A percentile compares a stretch with the other conserved stretches of the same genome.
phyloP scores from a whole-genome alignment of 164 flowering plant genomes.

The Umbellularia californica region DNA sequence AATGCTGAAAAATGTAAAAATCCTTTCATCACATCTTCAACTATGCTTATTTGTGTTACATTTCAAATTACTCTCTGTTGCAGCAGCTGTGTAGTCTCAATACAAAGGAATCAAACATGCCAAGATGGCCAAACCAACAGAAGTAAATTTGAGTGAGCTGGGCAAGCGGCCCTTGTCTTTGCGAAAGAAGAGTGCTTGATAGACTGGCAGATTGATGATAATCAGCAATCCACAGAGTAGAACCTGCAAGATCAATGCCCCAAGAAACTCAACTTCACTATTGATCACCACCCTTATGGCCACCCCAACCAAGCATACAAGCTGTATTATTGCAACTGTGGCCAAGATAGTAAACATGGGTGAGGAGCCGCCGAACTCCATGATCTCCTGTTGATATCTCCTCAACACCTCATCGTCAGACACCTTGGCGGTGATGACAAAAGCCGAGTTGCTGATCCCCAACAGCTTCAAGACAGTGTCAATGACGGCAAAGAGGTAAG shows the following conservation, averaged over 20 bases:
- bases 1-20: no score
- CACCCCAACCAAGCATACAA: slow-evolving; percentile 14
- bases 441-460: slow-evolving; percentile 18
- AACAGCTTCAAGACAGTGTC: slow-evolving; percentile 15
- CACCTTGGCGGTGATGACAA: slow-evolving; percentile 25
- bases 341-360: slow-evolving; percentile 29
- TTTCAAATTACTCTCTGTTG: no score
- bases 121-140: slow-evolving; percentile 15
- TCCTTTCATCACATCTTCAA: no score
- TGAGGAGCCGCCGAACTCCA: slow-evolving; percentile 30
- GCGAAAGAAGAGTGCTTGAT: slow-evolving; percentile 25
- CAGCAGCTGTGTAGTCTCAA: background rate
- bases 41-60: no score
- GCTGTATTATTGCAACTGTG: slow-evolving; percentile 23
- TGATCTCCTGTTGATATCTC: slow-evolving; percentile 26
- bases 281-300: slow-evolving; percentile 11
- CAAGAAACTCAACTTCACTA: slow-evolving; percentile 6
- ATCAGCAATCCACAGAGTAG: slow-evolving; percentile 19
- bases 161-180: slow-evolving; percentile 28
- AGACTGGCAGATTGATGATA: slow-evolving; percentile 23
- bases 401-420: slow-evolving; percentile 19
- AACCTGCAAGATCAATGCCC: slow-evolving; percentile 18
- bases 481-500: slow-evolving; percentile 21
- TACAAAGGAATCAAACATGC: slow-evolving; percentile 8
- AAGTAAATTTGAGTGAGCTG: slow-evolving; percentile 12